A percentile compares a stretch with the other conserved stretches of the same genome.
phyloP scores from a whole-genome alignment of 345 rosid species.

The Eucalyptus erythrocorys region DNA sequence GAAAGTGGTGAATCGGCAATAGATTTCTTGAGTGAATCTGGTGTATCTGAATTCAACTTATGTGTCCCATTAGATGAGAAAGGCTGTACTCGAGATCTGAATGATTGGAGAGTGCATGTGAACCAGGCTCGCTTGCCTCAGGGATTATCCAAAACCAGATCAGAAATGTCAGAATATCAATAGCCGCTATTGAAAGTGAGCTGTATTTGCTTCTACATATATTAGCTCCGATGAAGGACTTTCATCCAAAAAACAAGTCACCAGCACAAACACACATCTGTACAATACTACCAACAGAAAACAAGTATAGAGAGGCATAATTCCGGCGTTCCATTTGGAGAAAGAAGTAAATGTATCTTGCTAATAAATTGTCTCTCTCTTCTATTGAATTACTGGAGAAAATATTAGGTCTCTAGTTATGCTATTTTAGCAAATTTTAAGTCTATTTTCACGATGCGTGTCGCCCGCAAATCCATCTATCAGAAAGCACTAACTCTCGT shows the following conservation, averaged over 20 bases:
- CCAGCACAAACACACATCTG: background rate
- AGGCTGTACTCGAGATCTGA: background rate
- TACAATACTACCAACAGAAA: background rate
- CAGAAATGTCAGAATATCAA: background rate
- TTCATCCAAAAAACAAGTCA: background rate
- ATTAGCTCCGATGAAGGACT: background rate
- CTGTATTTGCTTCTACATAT: background rate
- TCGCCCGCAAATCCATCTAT: fast-evolving
- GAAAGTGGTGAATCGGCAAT: background rate
- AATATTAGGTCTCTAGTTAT: no score
- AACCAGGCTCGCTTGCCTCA: background rate
- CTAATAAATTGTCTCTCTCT: background rate
- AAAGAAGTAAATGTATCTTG: background rate
- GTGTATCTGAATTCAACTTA: background rate
- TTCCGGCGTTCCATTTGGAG: background rate
- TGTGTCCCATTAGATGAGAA: background rate
- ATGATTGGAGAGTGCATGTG: background rate
- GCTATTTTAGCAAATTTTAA: no score
- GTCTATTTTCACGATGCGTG: no score
- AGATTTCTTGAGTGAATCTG: background rate
- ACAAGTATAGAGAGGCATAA: background rate
- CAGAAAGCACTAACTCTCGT: background rate
- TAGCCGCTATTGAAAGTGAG: no score
- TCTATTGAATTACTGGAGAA: background rate
- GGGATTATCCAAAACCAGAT: background rate